Evolutionary conservation across 2,329 filamentous ascomycete genomes (phyloP).

Genomic region (Exophiala alcalophila): DNA sequence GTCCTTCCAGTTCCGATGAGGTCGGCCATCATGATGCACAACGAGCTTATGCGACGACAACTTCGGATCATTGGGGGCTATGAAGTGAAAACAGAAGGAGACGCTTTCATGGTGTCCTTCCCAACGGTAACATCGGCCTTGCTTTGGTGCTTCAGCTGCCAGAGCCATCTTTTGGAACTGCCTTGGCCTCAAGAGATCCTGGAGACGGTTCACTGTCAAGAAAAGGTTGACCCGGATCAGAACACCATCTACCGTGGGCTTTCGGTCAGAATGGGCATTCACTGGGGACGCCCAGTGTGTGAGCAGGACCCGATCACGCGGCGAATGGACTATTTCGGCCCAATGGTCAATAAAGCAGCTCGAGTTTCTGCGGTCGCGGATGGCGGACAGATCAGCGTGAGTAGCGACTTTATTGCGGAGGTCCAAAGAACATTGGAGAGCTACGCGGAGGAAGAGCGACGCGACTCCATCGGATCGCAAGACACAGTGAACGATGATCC

Average conservation of each 20-base stretch:
- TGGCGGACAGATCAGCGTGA: slow-evolving; percentile 94
- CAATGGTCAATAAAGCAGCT: slow-evolving; percentile 97
- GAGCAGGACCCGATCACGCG: slow-evolving; percentile 94
- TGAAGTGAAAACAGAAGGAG: slow-evolving; percentile 98
- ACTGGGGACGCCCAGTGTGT: slow-evolving; percentile 91
- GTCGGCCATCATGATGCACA: slow-evolving; percentile 94
- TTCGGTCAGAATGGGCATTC: slow-evolving; percentile 95
- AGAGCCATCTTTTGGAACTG: slow-evolving; percentile 80
- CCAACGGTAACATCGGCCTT: slow-evolving; percentile 91
- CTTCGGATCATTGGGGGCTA: slow-evolving; percentile 92
- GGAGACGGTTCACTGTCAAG: slow-evolving; percentile 78
- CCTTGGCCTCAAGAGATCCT: slow-evolving; percentile 92
- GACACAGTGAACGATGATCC: slow-evolving; percentile 74
- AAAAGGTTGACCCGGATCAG: slow-evolving; percentile 77
- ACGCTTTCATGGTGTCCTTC: slow-evolving; percentile 99
- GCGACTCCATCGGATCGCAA: slow-evolving; percentile 65
- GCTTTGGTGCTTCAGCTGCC: slow-evolving; percentile 94
- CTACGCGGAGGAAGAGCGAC: slow-evolving; percentile 79
- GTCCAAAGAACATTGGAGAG: slow-evolving; percentile 87
- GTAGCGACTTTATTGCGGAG: slow-evolving; percentile 93
- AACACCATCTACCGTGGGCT: slow-evolving; percentile 89
- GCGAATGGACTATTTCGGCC: slow-evolving; percentile 98
- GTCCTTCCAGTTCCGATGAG: slow-evolving; percentile 93
- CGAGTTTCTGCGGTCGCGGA: slow-evolving; percentile 93
- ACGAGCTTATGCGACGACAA: slow-evolving; percentile 92